Evolutionary conservation across 140 eudicot species (phyloP), one percentile per base, ranked within the genome.

Genomic region (Ambrosia hybrid): DNA sequence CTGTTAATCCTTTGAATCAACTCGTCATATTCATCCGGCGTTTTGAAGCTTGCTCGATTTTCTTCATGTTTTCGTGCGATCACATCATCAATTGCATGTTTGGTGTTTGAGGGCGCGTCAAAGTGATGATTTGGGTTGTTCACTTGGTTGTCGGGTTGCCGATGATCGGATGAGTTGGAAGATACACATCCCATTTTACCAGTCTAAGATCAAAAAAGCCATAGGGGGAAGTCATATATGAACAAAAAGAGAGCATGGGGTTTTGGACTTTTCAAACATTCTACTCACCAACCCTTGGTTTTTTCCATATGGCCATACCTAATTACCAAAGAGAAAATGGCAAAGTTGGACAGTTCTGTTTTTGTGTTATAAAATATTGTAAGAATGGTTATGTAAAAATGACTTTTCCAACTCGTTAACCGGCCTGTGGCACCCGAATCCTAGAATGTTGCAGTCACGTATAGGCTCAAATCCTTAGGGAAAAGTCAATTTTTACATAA

Each of bases 171-270:
- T 26, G 64, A 9, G 64, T 57, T 56, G 34, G 61, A 56, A 33
- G 61, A 8, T 9, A 57, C 64, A 57, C 64, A 57, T 4, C 64
- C 64, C 64, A 57, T 57, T 57, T 57, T 21, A 57, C 37, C 64
- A 26, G 64, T 57, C 64, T 57, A 3, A 21, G 38, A 57, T 16
- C 2, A 21, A 56, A 57, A 57, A 17, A 30, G 13, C 14, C 7
- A 9, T 4, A 57, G 63, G 63, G 38, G 62, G 17, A 21, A 21
- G 26, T 21, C 11, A 21, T 57, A 57, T 57, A 57, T 57, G 37
- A 57, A 57, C 63, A 57, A 17, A 57, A 57, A 0, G 63, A 57
- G 63, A 13, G 37, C 37, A 6, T 57, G 37, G 63, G 38, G 21
- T 21, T 57, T 57, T 37, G 21, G 63, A 57, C 63, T 57, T 57